Conservation (phyloP, 2,329 filamentous ascomycete genomes). For the Bimuria novae-zelandiae region DNA sequence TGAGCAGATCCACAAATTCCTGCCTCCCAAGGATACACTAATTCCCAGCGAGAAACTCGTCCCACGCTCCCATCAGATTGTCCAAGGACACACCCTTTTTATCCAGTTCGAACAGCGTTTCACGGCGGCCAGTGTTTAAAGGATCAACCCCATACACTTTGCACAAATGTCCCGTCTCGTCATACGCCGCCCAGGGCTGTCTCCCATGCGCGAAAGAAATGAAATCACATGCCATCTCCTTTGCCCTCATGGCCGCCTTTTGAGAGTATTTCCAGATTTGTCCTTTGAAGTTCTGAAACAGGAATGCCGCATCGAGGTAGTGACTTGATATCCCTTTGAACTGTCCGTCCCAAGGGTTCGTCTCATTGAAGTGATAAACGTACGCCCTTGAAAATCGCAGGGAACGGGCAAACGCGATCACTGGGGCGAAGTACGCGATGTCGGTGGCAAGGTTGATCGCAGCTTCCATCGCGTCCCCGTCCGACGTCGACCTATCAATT, state of each 20-base stretch:
- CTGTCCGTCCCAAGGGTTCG: conserved; percentile 32
- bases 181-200: conserved; percentile 15
- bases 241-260: conserved; percentile 10
- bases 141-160: neutral
- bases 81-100: conserved; percentile 24
- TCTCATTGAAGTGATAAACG: conserved; percentile 28
- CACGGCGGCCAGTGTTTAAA: conserved; percentile 9
- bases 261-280: conserved; percentile 10
- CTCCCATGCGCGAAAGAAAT: conserved; percentile 27
- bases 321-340: conserved; percentile 30
- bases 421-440: conserved; percentile 50
- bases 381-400: conserved; percentile 20
- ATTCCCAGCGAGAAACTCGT: conserved; percentile 21
- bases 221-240: conserved; percentile 21
- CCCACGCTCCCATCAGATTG: conserved; percentile 25
- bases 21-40: neutral
- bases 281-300: conserved; percentile 35
- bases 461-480: conserved; percentile 44
- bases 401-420: conserved; percentile 41
- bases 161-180: conserved; percentile 12
- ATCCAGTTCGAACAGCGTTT: conserved; percentile 16
- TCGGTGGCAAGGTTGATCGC: conserved; percentile 51
- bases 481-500: conserved; percentile 36
- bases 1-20: too few relatives aligned
- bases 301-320: conserved; percentile 31